Base-by-base conservation (phyloP, 495 filamentous ascomycete genomes). In the Halenospora varia region DNA sequence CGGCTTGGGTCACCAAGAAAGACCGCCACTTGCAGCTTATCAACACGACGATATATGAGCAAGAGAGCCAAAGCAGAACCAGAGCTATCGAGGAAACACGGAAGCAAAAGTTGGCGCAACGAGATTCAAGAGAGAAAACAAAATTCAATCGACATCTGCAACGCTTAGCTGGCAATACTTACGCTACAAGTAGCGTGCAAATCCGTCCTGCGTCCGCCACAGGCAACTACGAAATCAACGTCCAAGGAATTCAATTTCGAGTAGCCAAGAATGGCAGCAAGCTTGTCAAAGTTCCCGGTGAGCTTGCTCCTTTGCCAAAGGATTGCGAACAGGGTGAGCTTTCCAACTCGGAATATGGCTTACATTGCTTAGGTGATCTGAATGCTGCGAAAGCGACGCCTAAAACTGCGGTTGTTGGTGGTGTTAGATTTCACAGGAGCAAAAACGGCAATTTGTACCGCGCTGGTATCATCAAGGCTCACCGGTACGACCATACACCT, bases 361-460 rank as follows among this genome's bases (percentile, higher is more conserved):
- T 71, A 85, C 75, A 57, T 48, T 46, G 41, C 67, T 48, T 61
- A 88, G 89, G 82, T 71, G 81, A 86, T 48, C 53, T 41, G n/a
- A 87, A 84, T 68, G 75, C 79, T 44, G 81, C 81, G 57, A 83
- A 79, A 55, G 75, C 78, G 20, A 96, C 92, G 4, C 93, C 93
- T 0, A 96, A 92, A 71, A 79, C 79, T 68, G 82, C 89, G 24
- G 76, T 76, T 3, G 75, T 97, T 60, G 90, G 84, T 25, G 92
- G 92, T 49, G 90, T 97, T 55, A 84, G 80, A 41, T 97, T 96
- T 70, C 81, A 90, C 60, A 82, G 93, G 54, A 96, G 89, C 71
- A 96, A 94, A 69, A 88, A 87, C 62, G 93, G 93, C 52, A 97
- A 97, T 55, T 80, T 97, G 52, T 88, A 90, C 64, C 89, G 91